phyloP scores from a whole-genome alignment of 805 yeast species.

The Metschnikowia dekortorum region DNA sequence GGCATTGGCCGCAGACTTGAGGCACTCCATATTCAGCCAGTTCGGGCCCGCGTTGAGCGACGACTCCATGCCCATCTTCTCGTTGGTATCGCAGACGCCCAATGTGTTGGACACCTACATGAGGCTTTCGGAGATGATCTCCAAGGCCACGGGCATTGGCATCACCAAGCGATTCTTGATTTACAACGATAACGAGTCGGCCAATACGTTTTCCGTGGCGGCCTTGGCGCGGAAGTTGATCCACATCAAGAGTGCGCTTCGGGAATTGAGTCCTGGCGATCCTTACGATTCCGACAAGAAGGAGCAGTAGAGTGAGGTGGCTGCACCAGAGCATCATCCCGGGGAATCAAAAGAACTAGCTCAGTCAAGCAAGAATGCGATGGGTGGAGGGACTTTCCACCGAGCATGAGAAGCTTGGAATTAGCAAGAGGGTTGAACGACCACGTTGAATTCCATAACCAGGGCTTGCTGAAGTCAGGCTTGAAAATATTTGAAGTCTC shows the following conservation, averaged over 20 bases:
- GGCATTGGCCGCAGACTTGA: slow-evolving; percentile 30
- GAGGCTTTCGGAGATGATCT: slow-evolving; percentile 23
- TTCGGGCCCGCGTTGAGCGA: slow-evolving; percentile 19
- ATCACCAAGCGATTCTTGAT: slow-evolving; percentile 38
- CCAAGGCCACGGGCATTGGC: slow-evolving; percentile 32
- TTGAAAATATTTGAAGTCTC: no score
- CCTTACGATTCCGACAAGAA: slow-evolving; percentile 10
- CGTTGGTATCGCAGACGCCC: slow-evolving; percentile 22
- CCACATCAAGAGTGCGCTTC: slow-evolving; percentile 31
- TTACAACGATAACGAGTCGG: slow-evolving; percentile 16
- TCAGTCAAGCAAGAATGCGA: not conserved
- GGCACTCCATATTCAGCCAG: slow-evolving; percentile 27
- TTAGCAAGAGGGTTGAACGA: no score
- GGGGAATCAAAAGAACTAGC: not conserved
- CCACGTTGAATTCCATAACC: no score
- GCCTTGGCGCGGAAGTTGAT: slow-evolving; percentile 31
- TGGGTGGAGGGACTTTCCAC: not conserved
- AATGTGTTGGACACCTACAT: slow-evolving; percentile 29
- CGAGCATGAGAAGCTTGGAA: no score
- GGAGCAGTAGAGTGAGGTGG: slow-evolving; percentile 3
- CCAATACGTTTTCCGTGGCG: slow-evolving; percentile 24
- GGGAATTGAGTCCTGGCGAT: slow-evolving; percentile 30
- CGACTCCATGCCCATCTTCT: slow-evolving; percentile 25
- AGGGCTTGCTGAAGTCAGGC: no score
- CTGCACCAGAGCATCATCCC: not conserved